These are phyloP conservation scores for Geotrichum restrictum DNA, from an alignment of 1,139 yeast genomes.

Conservation along the genomic window DNA sequence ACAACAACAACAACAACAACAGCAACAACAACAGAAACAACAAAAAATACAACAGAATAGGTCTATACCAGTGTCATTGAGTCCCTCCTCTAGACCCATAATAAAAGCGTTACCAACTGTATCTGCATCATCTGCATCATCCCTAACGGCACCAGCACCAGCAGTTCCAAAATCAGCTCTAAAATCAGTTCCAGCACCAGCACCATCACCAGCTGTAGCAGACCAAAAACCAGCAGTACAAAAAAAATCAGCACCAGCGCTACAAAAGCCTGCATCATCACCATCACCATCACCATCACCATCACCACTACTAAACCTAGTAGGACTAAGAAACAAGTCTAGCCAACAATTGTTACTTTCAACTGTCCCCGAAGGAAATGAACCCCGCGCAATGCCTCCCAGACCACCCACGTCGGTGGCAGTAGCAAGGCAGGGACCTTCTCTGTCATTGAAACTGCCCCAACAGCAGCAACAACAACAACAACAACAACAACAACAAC, in stretches of 20 bases:
- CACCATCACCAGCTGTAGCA: neutral
- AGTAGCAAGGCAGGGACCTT: conserved; percentile 6
- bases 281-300: neutral
- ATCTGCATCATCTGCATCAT: too few species aligned
- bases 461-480: too few species aligned
- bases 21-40: neutral
- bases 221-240: neutral
- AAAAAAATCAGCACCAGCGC: too few species aligned
- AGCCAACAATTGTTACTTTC: too few species aligned
- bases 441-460: neutral
- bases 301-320: neutral
- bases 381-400: conserved; percentile 15
- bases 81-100: too few species aligned
- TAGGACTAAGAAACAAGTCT: neutral
- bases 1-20: neutral
- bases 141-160: neutral
- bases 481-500: too few species aligned
- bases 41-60: neutral
- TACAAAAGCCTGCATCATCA: too few species aligned
- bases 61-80: too few species aligned
- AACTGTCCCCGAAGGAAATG: neutral
- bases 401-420: conserved; percentile 15
- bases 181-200: neutral
- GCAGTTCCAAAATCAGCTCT: neutral
- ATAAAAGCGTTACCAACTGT: too few species aligned